Evolutionary conservation across 1,284 basidiomycete species (phyloP).

Genomic region (Cutaneotrichosporon spelunceum): DNA sequence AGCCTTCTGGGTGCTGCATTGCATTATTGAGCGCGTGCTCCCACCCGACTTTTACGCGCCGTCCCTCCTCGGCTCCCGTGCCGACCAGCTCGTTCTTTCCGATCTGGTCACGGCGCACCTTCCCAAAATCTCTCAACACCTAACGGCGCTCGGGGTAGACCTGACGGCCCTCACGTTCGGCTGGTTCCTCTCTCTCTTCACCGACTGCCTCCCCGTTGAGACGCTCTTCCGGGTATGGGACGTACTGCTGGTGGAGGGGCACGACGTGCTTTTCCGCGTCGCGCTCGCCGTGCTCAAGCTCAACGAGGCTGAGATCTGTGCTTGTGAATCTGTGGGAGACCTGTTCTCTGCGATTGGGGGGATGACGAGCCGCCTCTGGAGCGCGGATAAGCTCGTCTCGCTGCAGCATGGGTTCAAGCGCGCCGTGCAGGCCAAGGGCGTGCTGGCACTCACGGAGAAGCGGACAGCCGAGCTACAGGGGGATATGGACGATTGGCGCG

Average conservation of each 20-base stretch:
- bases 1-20: constrained; percentile 91
- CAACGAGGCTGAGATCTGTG: constrained; percentile 76
- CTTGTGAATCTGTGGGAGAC: constrained; percentile 75
- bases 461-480: constrained; percentile 51
- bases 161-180: constrained; percentile 93
- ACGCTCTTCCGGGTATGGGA: constrained; percentile 91
- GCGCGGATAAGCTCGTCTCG: constrained; percentile 81
- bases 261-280: constrained; percentile 86
- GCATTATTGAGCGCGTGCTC: constrained; percentile 79
- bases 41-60: constrained; percentile 81
- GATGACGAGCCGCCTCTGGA: constrained; percentile 85
- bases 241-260: constrained; percentile 88
- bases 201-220: constrained; percentile 93
- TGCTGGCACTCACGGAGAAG: constrained; percentile 62
- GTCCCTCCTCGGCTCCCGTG: constrained; percentile 78
- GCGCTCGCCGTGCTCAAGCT: constrained; percentile 80
- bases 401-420: constrained; percentile 44
- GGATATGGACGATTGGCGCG: constrained; percentile 15
- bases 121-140: constrained; percentile 72
- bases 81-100: constrained; percentile 84
- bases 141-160: constrained; percentile 78
- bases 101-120: constrained; percentile 76
- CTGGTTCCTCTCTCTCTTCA: constrained; percentile 96
- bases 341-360: constrained; percentile 82
- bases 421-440: constrained; percentile 59